Conservation (phyloP, 2,329 filamentous ascomycete genomes). For the Ascochyta fabae region DNA sequence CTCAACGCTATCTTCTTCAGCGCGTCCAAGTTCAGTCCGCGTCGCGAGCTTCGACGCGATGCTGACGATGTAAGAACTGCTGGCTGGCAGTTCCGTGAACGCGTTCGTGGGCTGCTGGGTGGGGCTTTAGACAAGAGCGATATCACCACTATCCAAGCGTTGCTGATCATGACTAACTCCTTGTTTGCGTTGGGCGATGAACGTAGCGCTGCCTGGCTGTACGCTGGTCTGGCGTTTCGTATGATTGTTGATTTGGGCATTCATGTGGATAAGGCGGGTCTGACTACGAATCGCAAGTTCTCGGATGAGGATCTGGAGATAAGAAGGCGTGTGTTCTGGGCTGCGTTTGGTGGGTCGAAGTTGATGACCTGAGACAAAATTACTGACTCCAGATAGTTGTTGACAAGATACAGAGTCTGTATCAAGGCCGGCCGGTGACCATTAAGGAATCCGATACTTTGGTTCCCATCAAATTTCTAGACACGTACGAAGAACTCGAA, state of each 20-base stretch:
- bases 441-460: conserved; percentile 56
- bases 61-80: conserved; percentile 56
- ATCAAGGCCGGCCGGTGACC: conserved; percentile 60
- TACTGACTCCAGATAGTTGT: conserved; percentile 30
- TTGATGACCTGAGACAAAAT: neutral
- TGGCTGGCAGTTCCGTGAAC: conserved; percentile 56
- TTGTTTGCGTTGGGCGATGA: conserved; percentile 60
- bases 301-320: conserved; percentile 57
- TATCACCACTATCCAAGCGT: conserved; percentile 62
- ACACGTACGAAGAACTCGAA: conserved; percentile 62
- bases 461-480: conserved; percentile 57
- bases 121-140: conserved; percentile 56
- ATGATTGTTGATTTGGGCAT: conserved; percentile 64
- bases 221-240: conserved; percentile 63
- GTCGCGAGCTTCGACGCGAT: conserved; percentile 55
- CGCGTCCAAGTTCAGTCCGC: conserved; percentile 56
- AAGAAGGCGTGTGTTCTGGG: conserved; percentile 56
- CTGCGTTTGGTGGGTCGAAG: conserved; percentile 45
- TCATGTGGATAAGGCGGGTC: conserved; percentile 52
- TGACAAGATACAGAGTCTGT: conserved; percentile 63
- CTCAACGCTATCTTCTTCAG: conserved; percentile 62
- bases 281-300: conserved; percentile 42
- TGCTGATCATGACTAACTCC: conserved; percentile 60
- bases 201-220: conserved; percentile 63
- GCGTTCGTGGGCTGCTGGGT: conserved; percentile 57